Conservation (phyloP, 371 early-diverging fungal species). For the Lichtheimia ornata region DNA sequence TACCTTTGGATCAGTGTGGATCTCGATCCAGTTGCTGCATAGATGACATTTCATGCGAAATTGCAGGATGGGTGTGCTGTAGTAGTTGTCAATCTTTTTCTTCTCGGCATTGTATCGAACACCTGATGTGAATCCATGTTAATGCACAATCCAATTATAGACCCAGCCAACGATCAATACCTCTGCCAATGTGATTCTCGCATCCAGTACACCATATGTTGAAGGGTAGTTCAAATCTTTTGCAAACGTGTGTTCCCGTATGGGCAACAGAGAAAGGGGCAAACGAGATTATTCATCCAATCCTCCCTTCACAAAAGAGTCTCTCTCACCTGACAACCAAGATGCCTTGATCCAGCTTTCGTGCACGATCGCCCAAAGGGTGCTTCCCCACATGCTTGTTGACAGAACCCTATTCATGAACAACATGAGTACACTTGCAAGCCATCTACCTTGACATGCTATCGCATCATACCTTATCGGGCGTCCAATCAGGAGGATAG, state of each 20-base stretch:
- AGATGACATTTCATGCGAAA: slow-evolving; percentile 94
- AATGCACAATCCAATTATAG: too few species aligned
- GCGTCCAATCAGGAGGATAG: slow-evolving; percentile 75
- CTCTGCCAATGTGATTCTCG: slow-evolving; percentile 83
- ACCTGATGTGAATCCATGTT: slow-evolving; percentile 40
- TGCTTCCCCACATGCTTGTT: slow-evolving; percentile 88
- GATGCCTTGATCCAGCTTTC: slow-evolving; percentile 90
- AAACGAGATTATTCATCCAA: slow-evolving; percentile 1
- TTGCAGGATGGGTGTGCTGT: slow-evolving; percentile 82
- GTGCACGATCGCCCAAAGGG: slow-evolving; percentile 84
- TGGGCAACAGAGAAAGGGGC: neutral
- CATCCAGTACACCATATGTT: slow-evolving; percentile 91
- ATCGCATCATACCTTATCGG: slow-evolving; percentile 52
- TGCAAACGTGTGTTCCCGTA: neutral
- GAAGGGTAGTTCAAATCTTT: slow-evolving; percentile 88
- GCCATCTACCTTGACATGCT: neutral
- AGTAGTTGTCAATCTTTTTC: slow-evolving; percentile 88
- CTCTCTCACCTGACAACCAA: slow-evolving; percentile 76
- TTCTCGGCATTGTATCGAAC: slow-evolving; percentile 95
- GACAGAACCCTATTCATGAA: slow-evolving; percentile 65
- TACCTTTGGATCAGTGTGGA: slow-evolving; percentile 95
- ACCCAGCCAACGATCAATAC: slow-evolving; percentile 31
- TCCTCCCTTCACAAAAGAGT: neutral
- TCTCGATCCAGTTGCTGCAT: slow-evolving; percentile 87
- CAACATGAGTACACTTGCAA: neutral